These are phyloP conservation scores for Salmacisia buchloeana DNA, from an alignment of 1,284 basidiomycete species.

Conservation along the genomic window DNA sequence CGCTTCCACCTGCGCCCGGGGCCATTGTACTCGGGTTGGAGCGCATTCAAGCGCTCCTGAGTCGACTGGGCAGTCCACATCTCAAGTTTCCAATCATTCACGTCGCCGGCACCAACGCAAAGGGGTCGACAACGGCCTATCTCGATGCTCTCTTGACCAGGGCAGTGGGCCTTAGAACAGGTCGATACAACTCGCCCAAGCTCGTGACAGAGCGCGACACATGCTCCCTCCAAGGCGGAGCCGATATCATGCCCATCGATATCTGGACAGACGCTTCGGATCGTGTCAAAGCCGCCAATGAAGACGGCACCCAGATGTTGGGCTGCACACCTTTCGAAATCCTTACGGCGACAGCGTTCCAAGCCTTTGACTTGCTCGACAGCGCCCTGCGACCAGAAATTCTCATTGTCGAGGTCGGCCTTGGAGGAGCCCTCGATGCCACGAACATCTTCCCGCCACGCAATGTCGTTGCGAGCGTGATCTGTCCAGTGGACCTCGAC, in stretches of 20 bases:
- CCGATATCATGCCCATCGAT: slow-evolving; percentile 53
- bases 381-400: slow-evolving; percentile 62
- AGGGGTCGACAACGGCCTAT: slow-evolving; percentile 82
- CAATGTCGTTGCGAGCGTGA: slow-evolving; percentile 66
- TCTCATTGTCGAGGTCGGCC: slow-evolving; percentile 84
- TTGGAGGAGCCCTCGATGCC: slow-evolving; percentile 87
- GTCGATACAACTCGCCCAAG: slow-evolving; percentile 89
- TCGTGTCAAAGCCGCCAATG: slow-evolving; percentile 9
- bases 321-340: slow-evolving; percentile 39
- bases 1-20: background rate
- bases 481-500: slow-evolving; percentile 84
- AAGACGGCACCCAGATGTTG: slow-evolving; percentile 24
- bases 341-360: slow-evolving; percentile 55
- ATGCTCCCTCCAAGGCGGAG: slow-evolving; percentile 63
- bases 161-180: slow-evolving; percentile 59
- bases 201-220: slow-evolving; percentile 73
- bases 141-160: slow-evolving; percentile 69
- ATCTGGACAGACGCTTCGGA: slow-evolving; percentile 14
- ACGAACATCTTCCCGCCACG: slow-evolving; percentile 76
- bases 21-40: slow-evolving; percentile 70
- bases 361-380: slow-evolving; percentile 32
- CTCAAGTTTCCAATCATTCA: slow-evolving; percentile 80
- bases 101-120: slow-evolving; percentile 93
- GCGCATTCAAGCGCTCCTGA: slow-evolving; percentile 63
- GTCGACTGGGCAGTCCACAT: slow-evolving; percentile 57